Conservation (phyloP, 495 filamentous ascomycete species). For the Penicillium bovifimosum region DNA sequence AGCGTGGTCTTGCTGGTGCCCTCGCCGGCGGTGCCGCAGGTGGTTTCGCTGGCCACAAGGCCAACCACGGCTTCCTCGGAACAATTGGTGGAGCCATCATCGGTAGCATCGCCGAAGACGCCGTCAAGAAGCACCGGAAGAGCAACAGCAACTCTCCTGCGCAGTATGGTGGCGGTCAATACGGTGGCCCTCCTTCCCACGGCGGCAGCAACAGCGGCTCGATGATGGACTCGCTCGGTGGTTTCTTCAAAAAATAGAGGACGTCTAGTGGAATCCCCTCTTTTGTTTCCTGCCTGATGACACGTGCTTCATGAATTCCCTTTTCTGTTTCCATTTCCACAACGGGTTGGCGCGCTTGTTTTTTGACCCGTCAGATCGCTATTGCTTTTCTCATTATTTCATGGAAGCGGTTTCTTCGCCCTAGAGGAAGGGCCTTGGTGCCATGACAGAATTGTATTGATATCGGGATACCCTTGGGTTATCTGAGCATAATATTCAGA, state of each 20-base stretch:
- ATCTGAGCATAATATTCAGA: slow-evolving; percentile 3
- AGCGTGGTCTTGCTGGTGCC: slow-evolving; percentile 44
- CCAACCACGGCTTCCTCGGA: slow-evolving; percentile 45
- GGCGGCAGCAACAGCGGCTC: slow-evolving; percentile 21
- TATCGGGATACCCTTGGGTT: slow-evolving; percentile 6
- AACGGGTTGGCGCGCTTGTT: slow-evolving; percentile 14
- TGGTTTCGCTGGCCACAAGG: slow-evolving; percentile 46
- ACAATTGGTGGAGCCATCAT: slow-evolving; percentile 47
- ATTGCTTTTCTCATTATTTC: slow-evolving; percentile 1
- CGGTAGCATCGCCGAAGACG: slow-evolving; percentile 42
- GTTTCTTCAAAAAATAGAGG: slow-evolving; percentile 42
- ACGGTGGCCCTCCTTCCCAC: slow-evolving; percentile 19
- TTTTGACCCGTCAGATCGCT: slow-evolving; percentile 11
- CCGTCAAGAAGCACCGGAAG: slow-evolving; percentile 40
- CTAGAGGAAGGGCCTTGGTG: slow-evolving; percentile 7
- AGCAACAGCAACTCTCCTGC: slow-evolving; percentile 8
- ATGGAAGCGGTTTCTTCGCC: not conserved
- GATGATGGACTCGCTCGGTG: slow-evolving; percentile 40
- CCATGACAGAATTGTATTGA: slow-evolving; percentile 20
- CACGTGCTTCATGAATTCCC: slow-evolving; percentile 24
- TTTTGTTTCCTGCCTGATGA: slow-evolving; percentile 14
- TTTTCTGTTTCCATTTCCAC: slow-evolving; percentile 11
- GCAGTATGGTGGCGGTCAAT: slow-evolving; percentile 12
- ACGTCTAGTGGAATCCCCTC: not conserved
- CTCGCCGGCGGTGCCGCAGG: slow-evolving; percentile 44